These are phyloP conservation scores for Cladosporium sphaerospermum DNA, from an alignment of 2,329 filamentous ascomycete species.

Conservation along the genomic window DNA sequence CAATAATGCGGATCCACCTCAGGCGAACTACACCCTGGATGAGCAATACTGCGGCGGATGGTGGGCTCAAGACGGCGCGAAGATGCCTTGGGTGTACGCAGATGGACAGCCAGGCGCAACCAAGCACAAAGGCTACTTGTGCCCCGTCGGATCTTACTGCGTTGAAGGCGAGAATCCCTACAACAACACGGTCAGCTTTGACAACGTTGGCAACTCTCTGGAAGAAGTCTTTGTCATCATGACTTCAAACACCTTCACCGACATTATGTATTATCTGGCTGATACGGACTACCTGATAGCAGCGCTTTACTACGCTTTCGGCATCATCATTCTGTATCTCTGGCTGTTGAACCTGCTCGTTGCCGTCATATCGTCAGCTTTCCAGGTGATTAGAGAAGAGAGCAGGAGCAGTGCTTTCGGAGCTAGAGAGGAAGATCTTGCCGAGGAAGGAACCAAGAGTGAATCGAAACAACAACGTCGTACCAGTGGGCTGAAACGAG, in stretches of 20 bases:
- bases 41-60: conserved; percentile 80
- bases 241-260: conserved; percentile 94
- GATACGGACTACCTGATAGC: conserved; percentile 85
- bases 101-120: conserved; percentile 48
- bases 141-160: conserved; percentile 76
- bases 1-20: conserved; percentile 27
- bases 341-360: conserved; percentile 95
- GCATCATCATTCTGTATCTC: conserved; percentile 85
- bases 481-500: conserved; percentile 53
- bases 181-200: conserved; percentile 84
- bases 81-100: conserved; percentile 61
- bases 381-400: conserved; percentile 96
- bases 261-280: conserved; percentile 88
- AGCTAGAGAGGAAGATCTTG: conserved; percentile 54
- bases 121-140: conserved; percentile 76
- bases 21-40: conserved; percentile 48
- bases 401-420: conserved; percentile 92
- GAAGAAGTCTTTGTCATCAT: conserved; percentile 97
- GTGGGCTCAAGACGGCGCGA: conserved; percentile 52
- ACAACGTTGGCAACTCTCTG: conserved; percentile 86
- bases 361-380: conserved; percentile 96
- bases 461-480: conserved; percentile 34
- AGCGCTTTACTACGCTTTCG: conserved; percentile 66
- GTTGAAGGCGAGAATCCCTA: conserved; percentile 73
- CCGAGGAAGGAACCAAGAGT: conserved; percentile 33